phyloP scores from a whole-genome alignment of 2,329 filamentous ascomycete species.

The Ceratocystis variospora region DNA sequence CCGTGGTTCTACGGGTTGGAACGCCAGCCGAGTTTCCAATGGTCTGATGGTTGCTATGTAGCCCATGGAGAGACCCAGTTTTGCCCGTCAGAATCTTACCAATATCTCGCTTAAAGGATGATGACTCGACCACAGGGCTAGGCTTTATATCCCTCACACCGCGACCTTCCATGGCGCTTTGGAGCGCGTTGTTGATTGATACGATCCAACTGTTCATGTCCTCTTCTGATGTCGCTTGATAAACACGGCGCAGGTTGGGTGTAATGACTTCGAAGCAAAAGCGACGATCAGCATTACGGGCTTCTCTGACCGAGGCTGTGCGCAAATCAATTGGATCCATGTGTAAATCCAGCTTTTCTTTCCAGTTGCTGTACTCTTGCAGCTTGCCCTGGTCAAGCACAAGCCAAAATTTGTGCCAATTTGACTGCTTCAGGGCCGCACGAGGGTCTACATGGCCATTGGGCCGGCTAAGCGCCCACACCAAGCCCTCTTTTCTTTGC shows the following conservation, averaged over 20 bases:
- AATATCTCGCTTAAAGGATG: conserved; percentile 66
- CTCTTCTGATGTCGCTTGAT: conserved; percentile 94
- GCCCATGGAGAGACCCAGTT: conserved; percentile 53
- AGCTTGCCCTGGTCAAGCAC: conserved; percentile 92
- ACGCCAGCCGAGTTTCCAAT: conserved; percentile 36
- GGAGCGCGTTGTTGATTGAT: conserved; percentile 91
- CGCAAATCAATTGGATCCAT: conserved; percentile 96
- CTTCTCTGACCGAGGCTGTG: conserved; percentile 92
- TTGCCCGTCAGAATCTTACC: conserved; percentile 89
- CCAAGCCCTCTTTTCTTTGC: conserved; percentile 78
- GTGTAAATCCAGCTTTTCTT: conserved; percentile 87
- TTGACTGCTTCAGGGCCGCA: conserved; percentile 77
- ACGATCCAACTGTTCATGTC: conserved; percentile 96
- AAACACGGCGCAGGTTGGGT: conserved; percentile 87
- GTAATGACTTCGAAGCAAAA: conserved; percentile 99
- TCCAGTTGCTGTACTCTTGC: conserved; percentile 99
- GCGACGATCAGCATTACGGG: conserved; percentile 79
- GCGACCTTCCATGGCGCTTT: conserved; percentile 83
- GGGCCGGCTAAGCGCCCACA: conserved; percentile 88
- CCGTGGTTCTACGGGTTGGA: conserved; percentile 75
- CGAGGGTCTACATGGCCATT: conserved; percentile 92
- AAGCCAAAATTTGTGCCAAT: conserved; percentile 99
- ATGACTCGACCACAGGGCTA: conserved; percentile 26
- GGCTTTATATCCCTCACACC: conserved; percentile 43
- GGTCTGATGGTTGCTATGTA: conserved; percentile 36